Evolutionary conservation across 257 asterid species (phyloP).

Genomic region (Mentha longifolia): DNA sequence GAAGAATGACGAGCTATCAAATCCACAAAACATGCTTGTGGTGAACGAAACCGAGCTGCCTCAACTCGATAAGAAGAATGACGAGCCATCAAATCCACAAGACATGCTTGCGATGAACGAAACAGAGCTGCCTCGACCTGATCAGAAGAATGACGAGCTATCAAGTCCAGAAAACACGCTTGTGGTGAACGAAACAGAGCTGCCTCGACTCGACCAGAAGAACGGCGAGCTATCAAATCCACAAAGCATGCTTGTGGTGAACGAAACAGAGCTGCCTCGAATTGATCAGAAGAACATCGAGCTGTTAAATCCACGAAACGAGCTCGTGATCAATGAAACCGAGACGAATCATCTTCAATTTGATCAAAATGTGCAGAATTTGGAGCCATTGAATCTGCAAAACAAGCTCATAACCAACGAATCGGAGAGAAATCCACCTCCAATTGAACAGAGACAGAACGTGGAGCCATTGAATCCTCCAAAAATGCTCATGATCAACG

Average conservation of each 20-base stretch:
- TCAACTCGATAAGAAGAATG: too few relatives aligned
- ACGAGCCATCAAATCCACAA: not conserved
- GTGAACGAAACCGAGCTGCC: not conserved
- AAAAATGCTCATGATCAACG: not conserved
- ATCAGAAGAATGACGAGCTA: too few relatives aligned
- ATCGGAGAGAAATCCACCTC: not conserved
- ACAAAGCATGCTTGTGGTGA: not conserved
- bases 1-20: not conserved
- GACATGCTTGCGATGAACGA: too few relatives aligned
- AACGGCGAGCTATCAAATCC: too few relatives aligned
- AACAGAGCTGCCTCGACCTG: too few relatives aligned
- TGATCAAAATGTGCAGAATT: not conserved
- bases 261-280: too few relatives aligned
- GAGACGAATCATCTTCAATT: not conserved
- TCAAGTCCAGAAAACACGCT: too few relatives aligned
- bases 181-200: too few relatives aligned
- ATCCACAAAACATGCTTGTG: not conserved
- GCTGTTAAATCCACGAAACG: not conserved
- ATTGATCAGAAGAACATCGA: not conserved
- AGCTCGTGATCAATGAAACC: too few relatives aligned
- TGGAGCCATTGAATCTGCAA: conserved; percentile 3
- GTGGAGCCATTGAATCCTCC: not conserved
- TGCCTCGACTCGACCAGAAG: too few relatives aligned
- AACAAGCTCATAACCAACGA: not conserved
- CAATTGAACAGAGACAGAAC: not conserved